These are phyloP conservation scores for Seiridium cupressi DNA, from an alignment of 2,329 filamentous ascomycete species.

Conservation along the genomic window DNA sequence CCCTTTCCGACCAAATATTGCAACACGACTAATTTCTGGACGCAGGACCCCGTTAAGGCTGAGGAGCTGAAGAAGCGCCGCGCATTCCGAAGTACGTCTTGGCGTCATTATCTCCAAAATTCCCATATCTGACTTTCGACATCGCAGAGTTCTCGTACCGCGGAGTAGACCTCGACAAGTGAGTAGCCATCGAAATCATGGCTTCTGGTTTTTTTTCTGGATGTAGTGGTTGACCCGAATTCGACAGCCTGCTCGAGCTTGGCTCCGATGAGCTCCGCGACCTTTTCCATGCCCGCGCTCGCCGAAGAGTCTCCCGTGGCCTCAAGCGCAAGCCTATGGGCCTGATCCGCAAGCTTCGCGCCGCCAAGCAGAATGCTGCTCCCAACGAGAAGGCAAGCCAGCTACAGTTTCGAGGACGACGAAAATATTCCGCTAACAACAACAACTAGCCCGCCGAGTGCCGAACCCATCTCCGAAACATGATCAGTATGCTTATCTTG, in stretches of 20 bases:
- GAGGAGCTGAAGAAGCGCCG: neutral
- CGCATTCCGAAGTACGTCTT: neutral
- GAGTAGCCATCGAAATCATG: no score
- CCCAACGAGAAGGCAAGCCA: neutral
- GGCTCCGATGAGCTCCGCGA: neutral
- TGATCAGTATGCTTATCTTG: neutral
- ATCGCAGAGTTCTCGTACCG: neutral
- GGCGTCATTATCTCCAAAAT: no score
- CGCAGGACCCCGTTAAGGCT: neutral
- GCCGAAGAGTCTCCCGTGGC: neutral
- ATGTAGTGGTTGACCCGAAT: no score
- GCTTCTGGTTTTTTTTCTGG: no score
- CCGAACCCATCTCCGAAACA: neutral
- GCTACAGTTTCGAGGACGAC: no score
- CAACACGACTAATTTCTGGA: neutral
- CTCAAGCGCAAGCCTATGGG: neutral
- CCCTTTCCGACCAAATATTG: neutral
- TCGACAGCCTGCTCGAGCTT: neutral
- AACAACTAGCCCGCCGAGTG: neutral
- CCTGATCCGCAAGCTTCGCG: neutral
- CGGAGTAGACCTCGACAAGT: neutral
- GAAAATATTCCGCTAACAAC: no score
- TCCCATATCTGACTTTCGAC: no score
- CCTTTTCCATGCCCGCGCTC: neutral
- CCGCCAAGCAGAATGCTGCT: neutral